Conservation (phyloP, 106 monocot genomes). For the Vanilla planifolia region DNA sequence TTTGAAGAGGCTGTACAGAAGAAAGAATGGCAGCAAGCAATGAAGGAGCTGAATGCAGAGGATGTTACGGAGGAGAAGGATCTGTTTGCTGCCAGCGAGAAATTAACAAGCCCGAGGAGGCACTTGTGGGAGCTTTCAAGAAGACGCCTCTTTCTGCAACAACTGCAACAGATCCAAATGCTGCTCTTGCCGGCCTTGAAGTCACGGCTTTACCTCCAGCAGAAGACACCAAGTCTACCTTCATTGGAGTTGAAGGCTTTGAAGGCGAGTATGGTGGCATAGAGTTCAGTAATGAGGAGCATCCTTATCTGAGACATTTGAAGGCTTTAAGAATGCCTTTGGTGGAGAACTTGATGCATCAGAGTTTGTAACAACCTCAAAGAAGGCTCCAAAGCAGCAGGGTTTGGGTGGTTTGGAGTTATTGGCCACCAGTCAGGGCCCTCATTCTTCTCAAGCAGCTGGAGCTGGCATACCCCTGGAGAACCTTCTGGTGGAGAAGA, state of each 20-base stretch:
- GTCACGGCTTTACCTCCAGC: constrained; percentile 69
- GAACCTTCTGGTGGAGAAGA: constrained; percentile 64
- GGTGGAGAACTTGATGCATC: constrained; percentile 96
- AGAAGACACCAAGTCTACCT: constrained; percentile 79
- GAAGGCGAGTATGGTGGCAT: constrained; percentile 98
- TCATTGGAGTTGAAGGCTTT: constrained; percentile 84
- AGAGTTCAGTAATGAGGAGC: constrained; percentile 87
- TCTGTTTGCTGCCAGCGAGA: constrained; percentile 90
- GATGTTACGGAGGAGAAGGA: constrained; percentile 65
- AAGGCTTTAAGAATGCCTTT: constrained; percentile 87
- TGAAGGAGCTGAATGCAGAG: constrained; percentile 24
- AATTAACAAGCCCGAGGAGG: constrained; percentile 83
- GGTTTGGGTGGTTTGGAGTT: constrained; percentile 71
- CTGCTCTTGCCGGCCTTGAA: constrained; percentile 75
- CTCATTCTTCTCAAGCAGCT: constrained; percentile 20
- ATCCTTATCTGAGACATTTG: constrained; percentile 74
- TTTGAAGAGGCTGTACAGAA: too few species aligned
- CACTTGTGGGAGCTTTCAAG: constrained; percentile 80
- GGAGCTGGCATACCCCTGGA: constrained; percentile 55
- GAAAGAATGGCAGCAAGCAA: too few species aligned
- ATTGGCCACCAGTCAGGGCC: constrained; percentile 29
- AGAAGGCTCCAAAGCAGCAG: constrained; percentile 38
- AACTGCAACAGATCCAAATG: constrained; percentile 37
- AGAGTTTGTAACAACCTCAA: constrained; percentile 59
- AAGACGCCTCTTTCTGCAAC: constrained; percentile 43